A percentile compares a stretch with the other conserved stretches of the same genome.
Evolutionary conservation across 805 yeast genomes (phyloP).

Genomic region (Lipomyces sp.): DNA sequence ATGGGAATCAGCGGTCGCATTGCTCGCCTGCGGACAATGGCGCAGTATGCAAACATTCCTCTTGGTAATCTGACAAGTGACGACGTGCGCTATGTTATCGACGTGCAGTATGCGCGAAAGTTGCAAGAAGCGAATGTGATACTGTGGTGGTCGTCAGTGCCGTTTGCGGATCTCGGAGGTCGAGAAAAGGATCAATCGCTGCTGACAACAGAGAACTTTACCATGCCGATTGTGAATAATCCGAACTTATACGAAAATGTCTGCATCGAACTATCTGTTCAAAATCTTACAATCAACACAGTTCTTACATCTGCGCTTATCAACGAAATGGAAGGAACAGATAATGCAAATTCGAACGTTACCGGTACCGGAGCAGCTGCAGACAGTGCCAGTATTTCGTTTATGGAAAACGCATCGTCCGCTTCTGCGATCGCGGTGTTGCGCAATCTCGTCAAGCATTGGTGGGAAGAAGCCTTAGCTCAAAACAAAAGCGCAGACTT

Average conservation of each 20-base stretch:
- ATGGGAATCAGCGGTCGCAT: slow-evolving; percentile 73
- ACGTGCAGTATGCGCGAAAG: slow-evolving; percentile 79
- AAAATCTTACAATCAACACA: slow-evolving; percentile 81
- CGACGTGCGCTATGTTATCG: slow-evolving; percentile 74
- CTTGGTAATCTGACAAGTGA: slow-evolving; percentile 80
- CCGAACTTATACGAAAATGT: slow-evolving; percentile 80
- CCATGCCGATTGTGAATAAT: slow-evolving; percentile 67
- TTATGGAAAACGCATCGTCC: slow-evolving; percentile 82
- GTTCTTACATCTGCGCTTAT: slow-evolving; percentile 77
- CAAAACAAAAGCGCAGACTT: slow-evolving; percentile 72
- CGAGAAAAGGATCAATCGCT: slow-evolving; percentile 59
- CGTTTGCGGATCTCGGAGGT: slow-evolving; percentile 84
- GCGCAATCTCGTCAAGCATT: slow-evolving; percentile 69
- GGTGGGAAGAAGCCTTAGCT: slow-evolving; percentile 90
- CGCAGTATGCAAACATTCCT: slow-evolving; percentile 78
- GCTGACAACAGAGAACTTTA: slow-evolving; percentile 51
- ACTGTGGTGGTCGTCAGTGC: slow-evolving; percentile 89
- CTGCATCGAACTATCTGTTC: slow-evolving; percentile 70
- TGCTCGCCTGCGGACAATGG: slow-evolving; percentile 56
- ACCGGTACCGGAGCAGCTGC: slow-evolving; percentile 32
- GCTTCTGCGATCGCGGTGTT: slow-evolving; percentile 67
- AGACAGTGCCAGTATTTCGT: slow-evolving; percentile 34
- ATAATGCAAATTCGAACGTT: slow-evolving; percentile 52
- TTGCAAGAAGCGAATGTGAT: slow-evolving; percentile 63
- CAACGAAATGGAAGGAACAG: slow-evolving; percentile 86